Base-by-base conservation (phyloP, 2,329 filamentous ascomycete species). In the Alternaria sp. region DNA sequence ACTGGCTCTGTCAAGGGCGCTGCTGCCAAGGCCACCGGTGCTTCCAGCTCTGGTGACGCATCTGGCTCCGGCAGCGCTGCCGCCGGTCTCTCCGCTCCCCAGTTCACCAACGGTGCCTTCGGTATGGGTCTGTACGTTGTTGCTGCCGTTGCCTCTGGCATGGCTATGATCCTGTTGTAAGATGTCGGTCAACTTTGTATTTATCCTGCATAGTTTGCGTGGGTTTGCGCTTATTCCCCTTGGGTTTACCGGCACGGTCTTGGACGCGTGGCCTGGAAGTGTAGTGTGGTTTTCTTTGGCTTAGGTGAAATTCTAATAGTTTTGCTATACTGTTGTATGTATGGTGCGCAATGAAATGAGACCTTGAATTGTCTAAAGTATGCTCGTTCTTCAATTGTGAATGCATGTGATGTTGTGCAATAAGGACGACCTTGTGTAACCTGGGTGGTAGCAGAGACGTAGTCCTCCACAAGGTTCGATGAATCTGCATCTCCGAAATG, bases 101-200 rank as follows among this genome's bases (percentile, higher is more conserved):
- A 76, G 26, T 79, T 86, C 64, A 78, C 83, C 44, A 76, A 81
- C 49, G 83, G 84, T 47, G 67, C 81, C 15, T 72, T 87, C 66
- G 80, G 83, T 54, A 75, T 88, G 52, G 82, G 83, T 57, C 77
- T 81, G 26, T 88, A 88, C 67, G 66, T 86, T 26, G 51, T 85
- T 55, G 82, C 80, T 55, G 85, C 86, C 15, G 74, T 83, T 26
- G 72, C 86, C 43, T 83, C 85, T 4, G 87, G 86, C 55, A 81
- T 83, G 50, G 84, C 84, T 25, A 86, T 88, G 81, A 77, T 88
- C 70, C 68, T 88, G 65, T 77, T 88, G 79, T 88, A 85, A 47
- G 49, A 54, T 55, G 28, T 19, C 17, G 51, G 23, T 57, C 25
- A 46, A 32, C 54, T 57, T 61, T 54, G 11, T 15, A 19, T 57